These are phyloP conservation scores for Penicillium silybi DNA, from an alignment of 495 filamentous ascomycete species.

Conservation along the genomic window DNA sequence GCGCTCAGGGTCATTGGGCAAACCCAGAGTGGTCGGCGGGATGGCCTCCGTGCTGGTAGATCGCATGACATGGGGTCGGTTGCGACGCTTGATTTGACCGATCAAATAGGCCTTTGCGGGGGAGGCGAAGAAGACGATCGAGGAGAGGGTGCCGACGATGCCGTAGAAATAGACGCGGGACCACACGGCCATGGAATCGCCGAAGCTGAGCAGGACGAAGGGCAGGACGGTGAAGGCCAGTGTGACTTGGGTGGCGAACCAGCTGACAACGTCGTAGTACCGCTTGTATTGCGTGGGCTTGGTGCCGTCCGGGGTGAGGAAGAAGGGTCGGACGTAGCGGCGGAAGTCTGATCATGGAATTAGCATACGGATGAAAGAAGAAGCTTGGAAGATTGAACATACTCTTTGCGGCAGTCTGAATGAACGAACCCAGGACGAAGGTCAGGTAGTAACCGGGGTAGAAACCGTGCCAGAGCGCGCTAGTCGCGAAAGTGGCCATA, in stretches of 20 bases:
- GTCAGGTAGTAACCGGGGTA: constrained; percentile 94
- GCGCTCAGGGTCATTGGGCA: constrained; percentile 68
- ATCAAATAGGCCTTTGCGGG: constrained; percentile 64
- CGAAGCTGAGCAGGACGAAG: constrained; percentile 75
- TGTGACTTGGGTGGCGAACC: constrained; percentile 73
- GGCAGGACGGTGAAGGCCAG: constrained; percentile 80
- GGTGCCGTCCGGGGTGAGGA: constrained; percentile 70
- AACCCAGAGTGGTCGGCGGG: constrained; percentile 63
- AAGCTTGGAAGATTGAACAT: constrained; percentile 23
- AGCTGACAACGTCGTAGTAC: constrained; percentile 82
- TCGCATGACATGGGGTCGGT: constrained; percentile 28
- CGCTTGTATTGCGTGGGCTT: constrained; percentile 65
- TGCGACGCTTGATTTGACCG: constrained; percentile 56
- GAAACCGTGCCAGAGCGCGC: constrained; percentile 97
- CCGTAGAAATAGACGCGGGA: constrained; percentile 84
- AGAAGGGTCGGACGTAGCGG: constrained; percentile 87
- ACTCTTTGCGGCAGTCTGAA: constrained; percentile 95
- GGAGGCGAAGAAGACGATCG: constrained; percentile 73
- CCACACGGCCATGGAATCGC: constrained; percentile 69
- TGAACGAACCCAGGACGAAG: constrained; percentile 82
- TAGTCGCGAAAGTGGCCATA: constrained; percentile 89
- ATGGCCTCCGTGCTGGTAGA: constrained; percentile 30
- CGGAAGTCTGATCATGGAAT: constrained; percentile 64
- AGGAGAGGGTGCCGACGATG: constrained; percentile 57
- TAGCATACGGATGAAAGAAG: background rate